Conservation (phyloP, 2,329 filamentous ascomycete species). For the Chaetomiaceae sp. region DNA sequence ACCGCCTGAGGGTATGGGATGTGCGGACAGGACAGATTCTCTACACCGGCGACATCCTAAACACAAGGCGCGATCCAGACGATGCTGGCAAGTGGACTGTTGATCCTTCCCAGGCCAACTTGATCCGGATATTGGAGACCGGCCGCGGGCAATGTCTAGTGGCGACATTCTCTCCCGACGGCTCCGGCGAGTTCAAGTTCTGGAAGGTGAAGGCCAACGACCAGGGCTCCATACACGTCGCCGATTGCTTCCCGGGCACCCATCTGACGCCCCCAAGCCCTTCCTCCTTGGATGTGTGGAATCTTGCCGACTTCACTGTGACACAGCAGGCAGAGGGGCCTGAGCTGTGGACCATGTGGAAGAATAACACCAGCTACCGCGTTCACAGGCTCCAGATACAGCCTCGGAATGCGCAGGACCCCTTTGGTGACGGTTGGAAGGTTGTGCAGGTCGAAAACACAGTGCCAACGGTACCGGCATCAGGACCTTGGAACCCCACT, state of each 20-base stretch:
- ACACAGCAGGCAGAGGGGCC: slow-evolving; percentile 47
- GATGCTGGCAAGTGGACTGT: slow-evolving; percentile 71
- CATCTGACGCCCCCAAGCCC: slow-evolving; percentile 63
- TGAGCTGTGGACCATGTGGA: slow-evolving; percentile 73
- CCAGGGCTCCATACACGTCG: slow-evolving; percentile 58
- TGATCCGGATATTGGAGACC: slow-evolving; percentile 66
- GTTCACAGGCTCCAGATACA: slow-evolving; percentile 70
- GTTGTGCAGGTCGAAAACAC: slow-evolving; percentile 59
- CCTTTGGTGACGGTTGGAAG: slow-evolving; percentile 67
- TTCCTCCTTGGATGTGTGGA: slow-evolving; percentile 73
- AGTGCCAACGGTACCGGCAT: slow-evolving; percentile 48
- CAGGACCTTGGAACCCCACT: slow-evolving; percentile 59
- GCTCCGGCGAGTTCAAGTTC: slow-evolving; percentile 89
- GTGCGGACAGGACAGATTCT: slow-evolving; percentile 73
- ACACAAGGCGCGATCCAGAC: slow-evolving; percentile 59
- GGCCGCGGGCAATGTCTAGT: slow-evolving; percentile 52
- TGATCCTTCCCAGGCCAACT: slow-evolving; percentile 70
- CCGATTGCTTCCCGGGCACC: slow-evolving; percentile 63
- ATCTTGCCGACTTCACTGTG: slow-evolving; percentile 68
- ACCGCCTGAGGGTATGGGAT: slow-evolving; percentile 87
- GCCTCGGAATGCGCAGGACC: slow-evolving; percentile 55
- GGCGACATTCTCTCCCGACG: slow-evolving; percentile 82
- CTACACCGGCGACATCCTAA: slow-evolving; percentile 71
- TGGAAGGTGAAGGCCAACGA: slow-evolving; percentile 69
- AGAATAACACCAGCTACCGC: slow-evolving; percentile 75